Evolutionary conservation across 164 flowering plant genomes (phyloP).

Genomic region (Macadamia tetraphylla): DNA sequence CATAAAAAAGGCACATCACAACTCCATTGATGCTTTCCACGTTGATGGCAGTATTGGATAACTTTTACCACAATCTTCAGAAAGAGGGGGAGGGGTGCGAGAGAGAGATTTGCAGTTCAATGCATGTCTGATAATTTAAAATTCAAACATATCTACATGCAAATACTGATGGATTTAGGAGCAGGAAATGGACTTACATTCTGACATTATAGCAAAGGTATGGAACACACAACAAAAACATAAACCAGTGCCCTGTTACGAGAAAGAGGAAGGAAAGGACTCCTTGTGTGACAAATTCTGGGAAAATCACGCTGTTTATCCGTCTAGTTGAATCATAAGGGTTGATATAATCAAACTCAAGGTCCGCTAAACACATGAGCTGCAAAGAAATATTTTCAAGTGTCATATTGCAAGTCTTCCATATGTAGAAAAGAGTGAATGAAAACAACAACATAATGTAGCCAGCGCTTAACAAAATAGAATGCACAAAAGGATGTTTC

Average conservation of each 20-base stretch:
- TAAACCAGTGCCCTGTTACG: constrained; percentile 82
- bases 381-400: constrained; percentile 34
- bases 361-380: constrained; percentile 96
- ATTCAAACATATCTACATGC: background rate
- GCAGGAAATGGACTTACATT: constrained; percentile 51
- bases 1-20: no score
- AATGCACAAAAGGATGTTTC: background rate
- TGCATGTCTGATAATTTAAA: background rate
- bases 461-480: no score
- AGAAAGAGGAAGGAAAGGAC: constrained; percentile 58
- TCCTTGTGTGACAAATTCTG: constrained; percentile 72
- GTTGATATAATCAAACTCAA: constrained; percentile 92
- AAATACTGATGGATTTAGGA: background rate
- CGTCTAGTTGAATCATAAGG: constrained; percentile 92
- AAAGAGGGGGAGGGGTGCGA: no score
- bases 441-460: no score
- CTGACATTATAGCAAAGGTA: constrained; percentile 72
- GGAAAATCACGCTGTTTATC: constrained; percentile 69
- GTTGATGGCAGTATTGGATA: no score
- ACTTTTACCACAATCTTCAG: no score
- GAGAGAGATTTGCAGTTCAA: background rate
- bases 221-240: constrained; percentile 64
- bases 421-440: no score
- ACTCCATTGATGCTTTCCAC: no score
- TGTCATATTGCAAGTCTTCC: constrained; percentile 10